These are phyloP conservation scores for Capsella bursapastoris DNA, from an alignment of 345 rosid genomes.

Conservation along the genomic window DNA sequence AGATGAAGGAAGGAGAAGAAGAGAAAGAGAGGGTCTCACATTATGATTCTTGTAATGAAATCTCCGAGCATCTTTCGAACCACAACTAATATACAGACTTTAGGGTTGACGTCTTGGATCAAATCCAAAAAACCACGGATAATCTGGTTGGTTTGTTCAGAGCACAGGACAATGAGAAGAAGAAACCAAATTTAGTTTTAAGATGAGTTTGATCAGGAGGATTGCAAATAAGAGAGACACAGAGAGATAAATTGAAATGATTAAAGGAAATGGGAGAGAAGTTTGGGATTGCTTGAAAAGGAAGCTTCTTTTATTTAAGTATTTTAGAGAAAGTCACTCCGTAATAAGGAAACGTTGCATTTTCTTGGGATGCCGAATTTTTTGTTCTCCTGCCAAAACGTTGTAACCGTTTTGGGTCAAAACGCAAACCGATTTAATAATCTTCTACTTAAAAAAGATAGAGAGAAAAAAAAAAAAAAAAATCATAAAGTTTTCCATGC, in stretches of 20 bases:
- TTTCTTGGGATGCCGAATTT: slow-evolving; percentile 23
- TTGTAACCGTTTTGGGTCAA: slow-evolving; percentile 25
- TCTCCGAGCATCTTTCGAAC: slow-evolving; percentile 59
- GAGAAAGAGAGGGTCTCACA: slow-evolving; percentile 43
- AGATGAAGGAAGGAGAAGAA: slow-evolving; percentile 7
- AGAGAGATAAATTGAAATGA: slow-evolving; percentile 13
- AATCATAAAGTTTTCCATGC: too few species aligned
- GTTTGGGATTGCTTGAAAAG: slow-evolving; percentile 32
- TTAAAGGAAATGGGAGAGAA: background rate
- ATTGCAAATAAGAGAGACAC: background rate
- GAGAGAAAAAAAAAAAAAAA: too few species aligned
- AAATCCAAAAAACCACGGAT: background rate
- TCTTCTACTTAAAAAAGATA: background rate
- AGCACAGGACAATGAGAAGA: background rate
- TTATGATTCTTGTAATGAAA: slow-evolving; percentile 55
- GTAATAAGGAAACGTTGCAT: slow-evolving; percentile 18
- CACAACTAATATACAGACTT: slow-evolving; percentile 8
- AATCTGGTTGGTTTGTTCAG: background rate
- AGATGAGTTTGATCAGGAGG: background rate
- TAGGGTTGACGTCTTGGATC: slow-evolving; percentile 28
- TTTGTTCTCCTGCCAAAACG: slow-evolving; percentile 9
- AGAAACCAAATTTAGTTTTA: background rate
- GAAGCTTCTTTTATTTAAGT: slow-evolving; percentile 25
- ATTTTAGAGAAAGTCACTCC: background rate
- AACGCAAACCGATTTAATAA: background rate